These are phyloP conservation scores for Diplotaxis tenuifolia DNA, from an alignment of 345 rosid species.

Conservation along the genomic window DNA sequence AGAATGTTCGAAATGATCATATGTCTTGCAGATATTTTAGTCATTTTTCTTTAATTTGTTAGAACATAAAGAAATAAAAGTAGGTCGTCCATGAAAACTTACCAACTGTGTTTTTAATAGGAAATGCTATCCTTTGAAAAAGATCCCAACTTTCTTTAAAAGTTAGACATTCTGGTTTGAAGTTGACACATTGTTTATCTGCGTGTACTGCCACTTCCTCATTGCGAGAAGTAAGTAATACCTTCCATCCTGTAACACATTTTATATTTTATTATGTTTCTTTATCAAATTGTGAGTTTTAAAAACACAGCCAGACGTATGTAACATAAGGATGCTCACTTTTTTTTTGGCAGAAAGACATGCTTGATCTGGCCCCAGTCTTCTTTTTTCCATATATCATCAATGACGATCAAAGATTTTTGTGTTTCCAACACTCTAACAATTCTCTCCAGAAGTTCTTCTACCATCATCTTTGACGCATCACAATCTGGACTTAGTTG, in stretches of 20 bases:
- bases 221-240: no score
- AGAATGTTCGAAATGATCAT: not conserved
- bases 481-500: slow-evolving; percentile 19
- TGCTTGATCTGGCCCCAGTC: slow-evolving; percentile 38
- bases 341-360: slow-evolving; percentile 19
- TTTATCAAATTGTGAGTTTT: no score
- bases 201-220: not conserved
- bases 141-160: no score
- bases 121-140: no score
- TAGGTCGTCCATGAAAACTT: not conserved
- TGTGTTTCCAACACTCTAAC: not conserved
- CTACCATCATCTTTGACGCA: slow-evolving; percentile 27
- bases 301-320: no score
- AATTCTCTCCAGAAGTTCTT: slow-evolving; percentile 18
- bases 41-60: not conserved
- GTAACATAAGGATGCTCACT: not conserved
- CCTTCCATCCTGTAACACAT: no score
- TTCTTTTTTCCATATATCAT: slow-evolving; percentile 43
- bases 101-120: not conserved
- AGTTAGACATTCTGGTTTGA: not conserved
- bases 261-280: no score
- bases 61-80: no score
- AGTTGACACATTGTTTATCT: not conserved
- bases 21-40: not conserved
- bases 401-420: slow-evolving; percentile 43